Percentiles rank a stretch among this genome's conserved stretches.
phyloP scores from a whole-genome alignment of 805 yeast genomes.

The Lipomyces orientalis region DNA sequence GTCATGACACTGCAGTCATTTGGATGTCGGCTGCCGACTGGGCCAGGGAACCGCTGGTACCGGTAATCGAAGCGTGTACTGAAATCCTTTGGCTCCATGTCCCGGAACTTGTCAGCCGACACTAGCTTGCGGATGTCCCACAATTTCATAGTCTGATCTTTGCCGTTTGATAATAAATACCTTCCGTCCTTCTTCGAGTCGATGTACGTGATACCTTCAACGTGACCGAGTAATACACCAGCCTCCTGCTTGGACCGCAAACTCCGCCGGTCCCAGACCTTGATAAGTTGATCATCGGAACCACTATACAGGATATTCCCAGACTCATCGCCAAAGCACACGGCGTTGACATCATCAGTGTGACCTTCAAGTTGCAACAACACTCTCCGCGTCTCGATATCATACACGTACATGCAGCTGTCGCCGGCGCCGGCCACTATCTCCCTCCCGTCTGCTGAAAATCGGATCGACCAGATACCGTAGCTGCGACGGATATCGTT shows the following conservation, averaged over 20 bases:
- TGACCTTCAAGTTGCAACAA: constrained; percentile 35
- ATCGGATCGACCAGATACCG: constrained; percentile 40
- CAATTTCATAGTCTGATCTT: constrained; percentile 44
- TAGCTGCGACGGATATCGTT: constrained; percentile 11
- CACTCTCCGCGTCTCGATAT: constrained; percentile 34
- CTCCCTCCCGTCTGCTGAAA: constrained; percentile 38
- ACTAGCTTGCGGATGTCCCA: constrained; percentile 43
- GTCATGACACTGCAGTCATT: constrained; percentile 42
- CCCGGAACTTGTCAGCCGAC: constrained; percentile 21
- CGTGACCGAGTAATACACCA: constrained; percentile 43
- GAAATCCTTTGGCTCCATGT: constrained; percentile 16
- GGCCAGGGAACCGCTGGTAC: constrained; percentile 36
- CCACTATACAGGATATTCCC: constrained; percentile 55
- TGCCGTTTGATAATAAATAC: constrained; percentile 42
- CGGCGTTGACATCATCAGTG: constrained; percentile 42
- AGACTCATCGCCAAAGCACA: constrained; percentile 39
- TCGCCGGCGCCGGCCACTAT: constrained; percentile 41
- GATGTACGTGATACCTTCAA: constrained; percentile 43
- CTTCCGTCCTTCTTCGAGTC: constrained; percentile 42
- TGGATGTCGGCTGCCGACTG: constrained; percentile 39
- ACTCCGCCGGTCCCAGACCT: constrained; percentile 55
- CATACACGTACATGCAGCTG: constrained; percentile 35
- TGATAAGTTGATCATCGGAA: constrained; percentile 56
- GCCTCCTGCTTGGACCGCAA: constrained; percentile 32
- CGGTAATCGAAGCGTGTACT: constrained; percentile 40